phyloP scores from a whole-genome alignment of 768 basidiomycete species.

The Termitomyces titanicus region DNA sequence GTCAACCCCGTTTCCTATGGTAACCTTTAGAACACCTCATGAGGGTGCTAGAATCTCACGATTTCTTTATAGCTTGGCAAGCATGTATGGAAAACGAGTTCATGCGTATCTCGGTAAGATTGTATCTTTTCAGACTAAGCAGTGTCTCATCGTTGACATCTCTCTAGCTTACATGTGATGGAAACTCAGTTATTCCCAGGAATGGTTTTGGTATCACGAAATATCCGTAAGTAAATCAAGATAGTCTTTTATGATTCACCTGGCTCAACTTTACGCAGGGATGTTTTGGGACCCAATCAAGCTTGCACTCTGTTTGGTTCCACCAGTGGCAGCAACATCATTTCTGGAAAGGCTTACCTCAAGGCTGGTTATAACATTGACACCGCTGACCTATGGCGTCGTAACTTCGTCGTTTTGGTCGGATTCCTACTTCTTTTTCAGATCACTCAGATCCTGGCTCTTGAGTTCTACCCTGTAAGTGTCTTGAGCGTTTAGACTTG shows the following conservation, averaged over 20 bases:
- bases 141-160: background rate
- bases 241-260: constrained; percentile 8
- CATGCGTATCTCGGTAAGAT: constrained; percentile 56
- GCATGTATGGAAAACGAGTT: constrained; percentile 87
- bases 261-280: constrained; percentile 28
- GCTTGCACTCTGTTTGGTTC: constrained; percentile 77
- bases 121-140: background rate
- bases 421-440: constrained; percentile 72
- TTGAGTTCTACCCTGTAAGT: constrained; percentile 63
- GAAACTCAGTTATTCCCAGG: constrained; percentile 60
- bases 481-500: background rate
- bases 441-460: constrained; percentile 58
- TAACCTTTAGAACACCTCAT: constrained; percentile 18
- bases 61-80: constrained; percentile 53
- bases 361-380: constrained; percentile 47
- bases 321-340: constrained; percentile 45
- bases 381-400: constrained; percentile 55
- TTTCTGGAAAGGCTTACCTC: constrained; percentile 64
- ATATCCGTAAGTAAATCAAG: constrained; percentile 57
- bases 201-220: constrained; percentile 51
- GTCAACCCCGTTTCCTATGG: constrained; percentile 76
- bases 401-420: constrained; percentile 66
- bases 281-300: constrained; percentile 60
- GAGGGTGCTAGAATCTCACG: background rate
- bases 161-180: constrained; percentile 58